Evolutionary conservation across 441 rosid genomes (phyloP), one percentile per base, ranked within the genome.

Genomic region (Cnidoscolus chayamansa): DNA sequence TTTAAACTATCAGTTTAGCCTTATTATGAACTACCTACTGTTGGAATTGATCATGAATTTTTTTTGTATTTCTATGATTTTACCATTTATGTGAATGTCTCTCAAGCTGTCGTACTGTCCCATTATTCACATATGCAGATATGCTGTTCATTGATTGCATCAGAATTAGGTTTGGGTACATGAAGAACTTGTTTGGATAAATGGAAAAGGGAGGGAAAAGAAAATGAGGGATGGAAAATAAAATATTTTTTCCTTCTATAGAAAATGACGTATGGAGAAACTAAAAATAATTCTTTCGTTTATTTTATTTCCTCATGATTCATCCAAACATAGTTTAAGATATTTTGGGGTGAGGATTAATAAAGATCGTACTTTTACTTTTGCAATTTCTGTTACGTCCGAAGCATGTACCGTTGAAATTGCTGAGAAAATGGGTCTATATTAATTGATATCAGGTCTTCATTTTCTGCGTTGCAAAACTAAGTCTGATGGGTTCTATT

Each of bases 81-180:
- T 67, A 58, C 70, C 19, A 15, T 32, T 50, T 57, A 37, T 66
- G 58, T n/a, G 53, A 15, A 51, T 30, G 49, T 67, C n/a, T n/a
- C 32, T 53, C 31, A 67, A 8, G 54, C 10, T 64, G 16, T 4
- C 48, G 17, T n/a, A 13, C 40, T 30, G 11, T 12, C 63, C 1
- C 7, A 59, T 30, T 16, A 40, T n/a, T 7, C 30, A 37, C 17
- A 48, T 62, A 20, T 62, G 45, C 49, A 37, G 50, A 37, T 62
- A 6, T 37, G n/a, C 2, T 16, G 8, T 37, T 0, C 45, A 40
- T 7, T 40, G 45, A 6, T 4, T 40, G 45, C 45, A 40, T 37
- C 13, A 37, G 66, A 37, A 62, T 15, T 53, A 25, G 25, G 25
- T 25, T 25, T 25, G 25, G 25, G 25, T 25, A 25, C 25, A 25